These are phyloP conservation scores for Saccharomyces hybrid DNA, from an alignment of 1,139 yeast species.

Conservation along the genomic window DNA sequence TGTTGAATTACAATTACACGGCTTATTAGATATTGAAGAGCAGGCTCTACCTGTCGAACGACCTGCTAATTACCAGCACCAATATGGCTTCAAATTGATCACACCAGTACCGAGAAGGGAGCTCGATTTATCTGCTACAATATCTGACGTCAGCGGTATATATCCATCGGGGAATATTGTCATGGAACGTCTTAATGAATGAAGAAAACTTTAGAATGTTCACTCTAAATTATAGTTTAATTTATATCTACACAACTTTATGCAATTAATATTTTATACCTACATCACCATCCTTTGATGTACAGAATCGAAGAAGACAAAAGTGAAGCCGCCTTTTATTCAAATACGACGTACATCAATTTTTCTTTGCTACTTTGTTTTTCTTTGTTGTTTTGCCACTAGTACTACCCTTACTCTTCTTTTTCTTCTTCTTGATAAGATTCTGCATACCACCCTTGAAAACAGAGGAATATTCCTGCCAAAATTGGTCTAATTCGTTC, in stretches of 20 bases:
- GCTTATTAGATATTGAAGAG: constrained; percentile 30
- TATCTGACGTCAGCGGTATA: constrained; percentile 40
- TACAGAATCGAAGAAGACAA: constrained; percentile 2
- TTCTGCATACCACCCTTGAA: constrained; percentile 58
- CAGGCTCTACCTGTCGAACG: constrained; percentile 13
- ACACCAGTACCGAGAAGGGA: constrained; percentile 53
- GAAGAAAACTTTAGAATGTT: constrained; percentile 1
- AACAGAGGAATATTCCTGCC: constrained; percentile 59
- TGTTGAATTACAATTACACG: constrained; percentile 40
- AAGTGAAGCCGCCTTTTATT: not conserved
- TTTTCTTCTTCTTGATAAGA: constrained; percentile 56
- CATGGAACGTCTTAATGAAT: constrained; percentile 35
- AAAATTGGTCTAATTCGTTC: constrained; percentile 52
- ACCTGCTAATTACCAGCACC: constrained; percentile 39
- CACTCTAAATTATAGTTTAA: not conserved
- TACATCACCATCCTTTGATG: constrained; percentile 2
- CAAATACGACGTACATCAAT: not conserved
- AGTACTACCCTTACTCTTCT: constrained; percentile 42
- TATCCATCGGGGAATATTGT: constrained; percentile 58
- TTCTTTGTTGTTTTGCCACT: constrained; percentile 15
- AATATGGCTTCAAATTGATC: constrained; percentile 40
- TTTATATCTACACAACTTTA: constrained; percentile 2
- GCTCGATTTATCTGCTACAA: constrained; percentile 30
- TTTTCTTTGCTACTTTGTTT: constrained; percentile 8
- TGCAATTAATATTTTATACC: constrained; percentile 3